Evolutionary conservation across 768 basidiomycete species (phyloP).

Genomic region (Boletellus sp.): DNA sequence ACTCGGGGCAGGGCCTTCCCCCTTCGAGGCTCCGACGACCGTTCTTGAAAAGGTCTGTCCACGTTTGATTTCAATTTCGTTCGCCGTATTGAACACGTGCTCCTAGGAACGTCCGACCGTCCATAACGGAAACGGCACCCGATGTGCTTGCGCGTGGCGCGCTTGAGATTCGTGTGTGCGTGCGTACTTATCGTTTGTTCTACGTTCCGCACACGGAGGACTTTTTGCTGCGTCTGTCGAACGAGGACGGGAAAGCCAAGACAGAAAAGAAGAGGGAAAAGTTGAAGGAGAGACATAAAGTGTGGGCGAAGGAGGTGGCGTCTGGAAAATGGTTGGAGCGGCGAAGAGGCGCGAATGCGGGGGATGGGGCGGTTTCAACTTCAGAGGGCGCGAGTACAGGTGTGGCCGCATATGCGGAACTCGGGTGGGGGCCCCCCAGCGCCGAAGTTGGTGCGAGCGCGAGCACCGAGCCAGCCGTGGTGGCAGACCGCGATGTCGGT

Average conservation of each 20-base stretch:
- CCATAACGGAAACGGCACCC: conserved; percentile 30
- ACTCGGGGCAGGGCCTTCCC: conserved; percentile 53
- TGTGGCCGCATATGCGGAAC: background rate
- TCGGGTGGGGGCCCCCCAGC: background rate
- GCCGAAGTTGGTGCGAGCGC: background rate
- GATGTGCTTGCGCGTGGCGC: conserved; percentile 52
- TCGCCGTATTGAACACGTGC: background rate
- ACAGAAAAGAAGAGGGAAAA: background rate
- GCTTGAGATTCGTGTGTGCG: conserved; percentile 82
- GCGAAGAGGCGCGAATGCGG: background rate
- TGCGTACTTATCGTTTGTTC: conserved; percentile 37
- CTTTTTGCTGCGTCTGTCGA: conserved; percentile 14
- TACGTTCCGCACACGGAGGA: conserved; percentile 27
- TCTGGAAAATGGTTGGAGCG: conserved; percentile 13
- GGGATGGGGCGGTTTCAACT: background rate
- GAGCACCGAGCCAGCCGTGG: background rate
- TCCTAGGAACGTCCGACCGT: conserved; percentile 20
- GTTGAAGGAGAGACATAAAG: conserved; percentile 10
- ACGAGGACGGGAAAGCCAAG: conserved; percentile 7
- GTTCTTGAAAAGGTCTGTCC: conserved; percentile 61
- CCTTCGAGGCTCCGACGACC: conserved; percentile 47
- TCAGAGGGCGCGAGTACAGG: background rate
- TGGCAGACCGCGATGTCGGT: background rate
- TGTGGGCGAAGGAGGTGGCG: conserved; percentile 15
- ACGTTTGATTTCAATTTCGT: background rate